Percentiles rank a stretch among this genome's conserved stretches.
These are phyloP conservation scores for Trametes sanguinea DNA, from an alignment of 768 basidiomycete species.

Conservation along the genomic window DNA sequence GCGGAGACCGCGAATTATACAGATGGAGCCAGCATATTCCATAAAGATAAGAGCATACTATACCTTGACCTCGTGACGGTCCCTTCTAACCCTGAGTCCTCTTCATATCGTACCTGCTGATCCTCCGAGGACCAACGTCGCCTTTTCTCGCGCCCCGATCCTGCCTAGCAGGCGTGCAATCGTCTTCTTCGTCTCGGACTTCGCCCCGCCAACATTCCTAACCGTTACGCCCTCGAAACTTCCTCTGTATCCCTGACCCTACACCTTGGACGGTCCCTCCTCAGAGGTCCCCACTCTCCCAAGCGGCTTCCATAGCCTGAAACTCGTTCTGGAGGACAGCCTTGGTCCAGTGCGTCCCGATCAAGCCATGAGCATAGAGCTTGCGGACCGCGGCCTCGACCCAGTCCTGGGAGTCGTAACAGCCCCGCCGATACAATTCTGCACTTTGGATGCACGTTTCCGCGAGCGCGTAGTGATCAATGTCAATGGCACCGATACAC, in stretches of 20 bases:
- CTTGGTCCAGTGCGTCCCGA: not conserved
- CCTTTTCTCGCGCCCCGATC: not conserved
- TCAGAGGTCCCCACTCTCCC: slow-evolving; percentile 8
- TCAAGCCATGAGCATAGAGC: not conserved
- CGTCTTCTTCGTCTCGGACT: too few species aligned
- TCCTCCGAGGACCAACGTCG: not conserved
- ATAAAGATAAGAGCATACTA: not conserved
- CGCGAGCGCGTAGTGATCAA: not conserved
- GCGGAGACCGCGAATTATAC: not conserved
- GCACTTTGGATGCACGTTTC: not conserved
- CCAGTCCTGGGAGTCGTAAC: not conserved
- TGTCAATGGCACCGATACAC: not conserved
- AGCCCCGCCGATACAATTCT: not conserved
- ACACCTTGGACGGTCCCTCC: not conserved
- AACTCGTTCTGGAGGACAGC: not conserved
- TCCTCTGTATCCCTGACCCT: too few species aligned
- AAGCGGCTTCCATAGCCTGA: not conserved
- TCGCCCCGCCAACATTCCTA: too few species aligned
- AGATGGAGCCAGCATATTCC: not conserved
- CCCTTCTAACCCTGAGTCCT: not conserved
- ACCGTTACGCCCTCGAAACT: too few species aligned
- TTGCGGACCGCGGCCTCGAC: slow-evolving; percentile 1
- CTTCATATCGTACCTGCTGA: not conserved
- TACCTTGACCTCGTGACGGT: not conserved
- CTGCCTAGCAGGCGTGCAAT: too few species aligned